These are phyloP conservation scores for Crithidia sp. DNA, from an alignment of 208 protist genomes.

Conservation along the genomic window DNA sequence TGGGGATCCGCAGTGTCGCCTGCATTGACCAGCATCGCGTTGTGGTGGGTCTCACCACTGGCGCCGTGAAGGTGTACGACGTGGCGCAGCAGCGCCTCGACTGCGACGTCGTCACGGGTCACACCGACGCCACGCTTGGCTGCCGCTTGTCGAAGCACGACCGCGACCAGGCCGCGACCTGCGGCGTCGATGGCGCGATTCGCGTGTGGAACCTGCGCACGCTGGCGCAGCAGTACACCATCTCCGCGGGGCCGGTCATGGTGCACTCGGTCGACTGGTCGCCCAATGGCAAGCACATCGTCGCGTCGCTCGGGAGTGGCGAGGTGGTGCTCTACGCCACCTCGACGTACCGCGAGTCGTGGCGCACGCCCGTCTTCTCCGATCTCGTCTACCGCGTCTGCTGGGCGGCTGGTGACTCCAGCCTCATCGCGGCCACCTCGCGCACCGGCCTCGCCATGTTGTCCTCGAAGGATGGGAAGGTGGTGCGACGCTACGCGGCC, in stretches of 20 bases:
- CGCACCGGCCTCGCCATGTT: slow-evolving; percentile 61
- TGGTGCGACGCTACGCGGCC: slow-evolving; percentile 70
- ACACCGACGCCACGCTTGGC: slow-evolving; percentile 87
- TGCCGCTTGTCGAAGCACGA: slow-evolving; percentile 79
- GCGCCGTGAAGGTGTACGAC: slow-evolving; percentile 82
- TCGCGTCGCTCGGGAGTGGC: slow-evolving; percentile 70
- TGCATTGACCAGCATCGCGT: slow-evolving; percentile 57
- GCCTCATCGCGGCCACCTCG: slow-evolving; percentile 62
- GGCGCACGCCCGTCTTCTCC: slow-evolving; percentile 58
- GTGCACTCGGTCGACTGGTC: slow-evolving; percentile 84
- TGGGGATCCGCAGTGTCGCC: slow-evolving; percentile 49
- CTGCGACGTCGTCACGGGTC: slow-evolving; percentile 58
- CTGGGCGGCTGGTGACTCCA: slow-evolving; percentile 55
- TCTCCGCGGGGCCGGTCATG: slow-evolving; percentile 70
- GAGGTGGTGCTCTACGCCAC: slow-evolving; percentile 80
- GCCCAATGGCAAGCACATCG: slow-evolving; percentile 80
- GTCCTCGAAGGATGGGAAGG: slow-evolving; percentile 73
- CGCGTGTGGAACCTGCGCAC: slow-evolving; percentile 85
- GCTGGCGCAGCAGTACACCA: slow-evolving; percentile 52
- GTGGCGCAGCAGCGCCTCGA: slow-evolving; percentile 51
- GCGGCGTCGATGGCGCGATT: slow-evolving; percentile 84
- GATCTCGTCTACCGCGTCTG: slow-evolving; percentile 55
- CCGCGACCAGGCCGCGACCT: slow-evolving; percentile 77
- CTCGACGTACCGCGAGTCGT: slow-evolving; percentile 65
- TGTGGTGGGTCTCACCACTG: slow-evolving; percentile 67